These are phyloP conservation scores for Mesotaenium endlicherianum DNA, from an alignment of 139 green algal species.

Conservation along the genomic window DNA sequence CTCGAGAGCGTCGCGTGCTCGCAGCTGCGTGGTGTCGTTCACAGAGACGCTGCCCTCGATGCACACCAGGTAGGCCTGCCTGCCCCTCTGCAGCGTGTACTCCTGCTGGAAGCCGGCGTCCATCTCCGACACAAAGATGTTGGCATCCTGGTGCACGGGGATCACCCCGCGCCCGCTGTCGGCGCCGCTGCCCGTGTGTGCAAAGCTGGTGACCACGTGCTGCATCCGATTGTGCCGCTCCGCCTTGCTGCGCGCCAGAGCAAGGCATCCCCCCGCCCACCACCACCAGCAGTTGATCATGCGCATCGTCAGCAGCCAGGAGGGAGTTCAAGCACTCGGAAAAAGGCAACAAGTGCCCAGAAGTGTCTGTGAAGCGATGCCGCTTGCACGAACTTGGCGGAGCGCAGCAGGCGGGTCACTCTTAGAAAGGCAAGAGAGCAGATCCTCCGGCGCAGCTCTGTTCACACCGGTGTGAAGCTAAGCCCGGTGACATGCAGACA, in stretches of 20 bases:
- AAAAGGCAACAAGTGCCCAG: too few relatives aligned
- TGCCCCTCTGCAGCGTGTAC: constrained; percentile 16
- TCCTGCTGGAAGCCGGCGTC: not conserved
- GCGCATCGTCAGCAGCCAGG: too few relatives aligned
- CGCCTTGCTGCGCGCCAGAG: constrained; percentile 19
- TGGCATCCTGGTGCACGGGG: constrained; percentile 50
- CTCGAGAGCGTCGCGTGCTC: constrained; percentile 37
- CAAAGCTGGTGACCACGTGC: constrained; percentile 44
- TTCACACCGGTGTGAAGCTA: too few relatives aligned
- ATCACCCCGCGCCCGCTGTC: constrained; percentile 40
- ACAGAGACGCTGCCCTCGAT: constrained; percentile 40
- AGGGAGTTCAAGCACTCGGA: too few relatives aligned
- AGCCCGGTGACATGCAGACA: too few relatives aligned
- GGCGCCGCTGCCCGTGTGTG: not conserved
- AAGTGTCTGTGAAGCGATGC: too few relatives aligned
- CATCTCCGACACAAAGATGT: constrained; percentile 49
- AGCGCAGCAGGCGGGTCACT: too few relatives aligned
- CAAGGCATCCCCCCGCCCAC: not conserved
- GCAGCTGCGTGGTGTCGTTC: not conserved
- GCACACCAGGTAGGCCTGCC: constrained; percentile 50
- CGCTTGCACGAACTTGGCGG: too few relatives aligned
- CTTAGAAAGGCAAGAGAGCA: too few relatives aligned
- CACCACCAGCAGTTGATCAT: not conserved
- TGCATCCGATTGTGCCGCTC: constrained; percentile 48
- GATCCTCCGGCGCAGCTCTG: too few relatives aligned